Conservation (phyloP, 306 rosid species). For the Casuarina cunninghamiana region DNA sequence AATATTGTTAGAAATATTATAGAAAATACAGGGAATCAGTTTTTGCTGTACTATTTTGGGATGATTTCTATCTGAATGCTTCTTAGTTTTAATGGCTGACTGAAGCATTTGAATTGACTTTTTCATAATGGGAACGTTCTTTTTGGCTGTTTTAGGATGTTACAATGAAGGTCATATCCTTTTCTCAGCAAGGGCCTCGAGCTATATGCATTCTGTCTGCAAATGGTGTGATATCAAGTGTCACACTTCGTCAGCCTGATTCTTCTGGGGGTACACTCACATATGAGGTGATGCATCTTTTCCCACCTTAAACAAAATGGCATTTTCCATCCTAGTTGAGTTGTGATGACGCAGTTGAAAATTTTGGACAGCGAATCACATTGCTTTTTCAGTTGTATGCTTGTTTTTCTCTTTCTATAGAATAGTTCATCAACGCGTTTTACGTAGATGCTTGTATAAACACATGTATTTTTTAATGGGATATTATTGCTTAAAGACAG, state of each 20-base stretch:
- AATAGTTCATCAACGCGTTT: neutral
- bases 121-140: constrained; percentile 12
- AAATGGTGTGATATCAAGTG: constrained; percentile 88
- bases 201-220: constrained; percentile 91
- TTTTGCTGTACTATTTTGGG: neutral
- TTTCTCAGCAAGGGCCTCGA: constrained; percentile 97
- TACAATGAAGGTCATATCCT: constrained; percentile 93
- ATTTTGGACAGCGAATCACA: neutral
- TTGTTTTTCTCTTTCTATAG: neutral
- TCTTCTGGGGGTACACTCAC: constrained; percentile 83
- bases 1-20: neutral
- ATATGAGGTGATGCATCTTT: constrained; percentile 60
- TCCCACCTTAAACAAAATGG: neutral
- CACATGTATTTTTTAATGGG: neutral
- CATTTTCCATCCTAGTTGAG: neutral
- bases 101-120: neutral
- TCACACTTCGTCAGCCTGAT: constrained; percentile 94
- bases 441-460: neutral
- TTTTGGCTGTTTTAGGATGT: constrained; percentile 64
- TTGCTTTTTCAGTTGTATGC: neutral
- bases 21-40: neutral
- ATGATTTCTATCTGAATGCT: constrained; percentile 10
- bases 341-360: neutral
- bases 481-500: neutral
- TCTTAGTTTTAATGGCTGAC: constrained; percentile 17